Evolutionary conservation across 2,329 filamentous ascomycete genomes (phyloP).

Genomic region (Lecanicillium sp.): DNA sequence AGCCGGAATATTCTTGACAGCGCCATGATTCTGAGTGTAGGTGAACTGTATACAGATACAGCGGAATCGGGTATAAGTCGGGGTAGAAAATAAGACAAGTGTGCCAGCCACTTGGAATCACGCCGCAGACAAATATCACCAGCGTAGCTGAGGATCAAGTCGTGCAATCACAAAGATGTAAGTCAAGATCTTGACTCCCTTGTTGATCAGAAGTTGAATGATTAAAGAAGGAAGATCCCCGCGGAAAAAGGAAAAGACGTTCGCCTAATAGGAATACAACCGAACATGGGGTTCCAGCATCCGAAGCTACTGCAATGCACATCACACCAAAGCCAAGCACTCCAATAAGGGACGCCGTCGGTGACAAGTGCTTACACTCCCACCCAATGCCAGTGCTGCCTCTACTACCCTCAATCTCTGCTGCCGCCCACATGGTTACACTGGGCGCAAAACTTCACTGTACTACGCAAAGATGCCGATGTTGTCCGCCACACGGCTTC

Average conservation of each 20-base stretch:
- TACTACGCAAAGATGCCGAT: no score
- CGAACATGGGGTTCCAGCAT: no score
- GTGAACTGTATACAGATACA: neutral
- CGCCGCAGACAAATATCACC: neutral
- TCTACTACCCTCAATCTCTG: neutral
- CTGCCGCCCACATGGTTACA: conserved; percentile 3
- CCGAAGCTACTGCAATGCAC: neutral
- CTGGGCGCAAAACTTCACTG: no score
- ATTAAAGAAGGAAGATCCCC: neutral
- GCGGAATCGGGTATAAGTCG: neutral
- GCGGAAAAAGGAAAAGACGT: neutral
- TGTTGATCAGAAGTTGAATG: neutral
- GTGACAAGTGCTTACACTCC: conserved; percentile 1
- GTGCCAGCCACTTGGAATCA: conserved; percentile 6
- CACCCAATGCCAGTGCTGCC: neutral
- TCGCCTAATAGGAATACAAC: no score
- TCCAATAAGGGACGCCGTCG: neutral
- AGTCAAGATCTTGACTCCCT: no score
- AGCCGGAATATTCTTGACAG: no score
- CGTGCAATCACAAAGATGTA: no score
- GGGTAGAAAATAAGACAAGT: neutral
- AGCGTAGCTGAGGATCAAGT: neutral
- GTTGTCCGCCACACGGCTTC: no score
- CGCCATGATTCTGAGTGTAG: no score
- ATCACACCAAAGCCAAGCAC: neutral